Conservation (phyloP, 495 filamentous ascomycete species). For the Penicillium maclennaniae region DNA sequence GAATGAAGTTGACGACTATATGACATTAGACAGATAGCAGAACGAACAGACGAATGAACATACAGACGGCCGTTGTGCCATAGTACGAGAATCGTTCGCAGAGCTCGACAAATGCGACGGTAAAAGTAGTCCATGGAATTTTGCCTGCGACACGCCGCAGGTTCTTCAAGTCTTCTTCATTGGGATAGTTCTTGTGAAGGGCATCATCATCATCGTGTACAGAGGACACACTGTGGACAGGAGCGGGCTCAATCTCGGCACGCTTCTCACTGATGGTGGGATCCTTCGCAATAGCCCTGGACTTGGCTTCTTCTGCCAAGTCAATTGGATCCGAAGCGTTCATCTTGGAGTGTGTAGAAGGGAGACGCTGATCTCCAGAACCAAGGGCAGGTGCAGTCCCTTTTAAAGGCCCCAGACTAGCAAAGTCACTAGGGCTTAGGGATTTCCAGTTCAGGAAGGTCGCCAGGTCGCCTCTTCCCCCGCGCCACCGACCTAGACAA, state of each 20-base stretch:
- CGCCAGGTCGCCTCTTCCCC: background rate
- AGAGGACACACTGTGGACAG: background rate
- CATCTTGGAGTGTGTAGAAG: conserved; percentile 21
- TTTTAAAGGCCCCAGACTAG: background rate
- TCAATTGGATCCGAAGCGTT: conserved; percentile 31
- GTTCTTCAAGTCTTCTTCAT: conserved; percentile 53
- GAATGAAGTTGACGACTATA: conserved; percentile 62
- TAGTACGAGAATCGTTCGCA: conserved; percentile 49
- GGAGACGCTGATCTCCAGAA: background rate
- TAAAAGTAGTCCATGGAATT: conserved; percentile 62
- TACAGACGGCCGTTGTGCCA: conserved; percentile 69
- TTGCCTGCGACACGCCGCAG: conserved; percentile 62
- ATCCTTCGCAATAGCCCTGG: conserved; percentile 22
- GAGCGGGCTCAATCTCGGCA: conserved; percentile 11
- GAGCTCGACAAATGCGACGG: conserved; percentile 57
- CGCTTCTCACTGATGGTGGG: conserved; percentile 14
- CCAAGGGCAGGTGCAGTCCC: background rate
- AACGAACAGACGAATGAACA: conserved; percentile 4
- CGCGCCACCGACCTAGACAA: background rate
- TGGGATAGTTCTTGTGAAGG: conserved; percentile 41
- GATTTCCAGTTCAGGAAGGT: conserved; percentile 6
- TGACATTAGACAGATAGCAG: background rate
- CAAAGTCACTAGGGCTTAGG: background rate
- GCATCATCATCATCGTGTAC: conserved; percentile 15
- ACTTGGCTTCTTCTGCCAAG: conserved; percentile 27